Evolutionary conservation across 139 green algal species (phyloP), one percentile per base, ranked within the genome.

Genomic region (Tetradesmus lagerheimii): DNA sequence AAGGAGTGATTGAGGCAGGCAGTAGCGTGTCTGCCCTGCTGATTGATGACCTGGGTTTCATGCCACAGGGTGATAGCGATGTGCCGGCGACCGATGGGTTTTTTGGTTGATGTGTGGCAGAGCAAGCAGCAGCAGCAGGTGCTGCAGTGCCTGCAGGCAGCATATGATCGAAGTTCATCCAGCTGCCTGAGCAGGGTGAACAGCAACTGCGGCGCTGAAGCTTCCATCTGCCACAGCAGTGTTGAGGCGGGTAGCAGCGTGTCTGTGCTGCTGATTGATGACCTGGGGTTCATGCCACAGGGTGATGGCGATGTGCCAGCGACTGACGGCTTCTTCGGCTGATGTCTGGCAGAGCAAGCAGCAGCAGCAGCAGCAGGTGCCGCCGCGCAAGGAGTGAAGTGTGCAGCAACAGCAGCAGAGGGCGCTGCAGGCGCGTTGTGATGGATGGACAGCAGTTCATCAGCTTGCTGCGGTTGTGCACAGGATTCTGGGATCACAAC

Each of bases 201-300:
- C 62, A 34, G 62, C 23, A 34, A 16, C 62, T 80, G 93, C 92
- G 11, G 78, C 95, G 76, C 77, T 96, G 50, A 93, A 95, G 89
- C 74, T 96, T 4, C 92, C 94, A 29, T 89, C 81, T 34, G 91
- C 89, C 0, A 43, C 29, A 5, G 94, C 93, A 1, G 43, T 88
- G 38, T 90, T 98, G 37, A 64, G 87, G 8, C 92, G 3, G 96
- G 96, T 8, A 93, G 66, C 9, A 45, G 87, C 1, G 95, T 98
- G 53, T 96, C 96, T 35, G 96, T 95, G 15, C 91, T 98, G 35
- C 81, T 98, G 39, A 94, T 97, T 53, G 93, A 93, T 27, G 96
- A 98, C 57, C 67, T 97, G 75, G 77, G 87, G 25, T 3, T 27
- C 45, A 95, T 94, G 91, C 92, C 92, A 1, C 82, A 88, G 88